These are phyloP conservation scores for Saccharomycopsis crataegensis DNA, from an alignment of 1,139 yeast species.

Conservation along the genomic window DNA sequence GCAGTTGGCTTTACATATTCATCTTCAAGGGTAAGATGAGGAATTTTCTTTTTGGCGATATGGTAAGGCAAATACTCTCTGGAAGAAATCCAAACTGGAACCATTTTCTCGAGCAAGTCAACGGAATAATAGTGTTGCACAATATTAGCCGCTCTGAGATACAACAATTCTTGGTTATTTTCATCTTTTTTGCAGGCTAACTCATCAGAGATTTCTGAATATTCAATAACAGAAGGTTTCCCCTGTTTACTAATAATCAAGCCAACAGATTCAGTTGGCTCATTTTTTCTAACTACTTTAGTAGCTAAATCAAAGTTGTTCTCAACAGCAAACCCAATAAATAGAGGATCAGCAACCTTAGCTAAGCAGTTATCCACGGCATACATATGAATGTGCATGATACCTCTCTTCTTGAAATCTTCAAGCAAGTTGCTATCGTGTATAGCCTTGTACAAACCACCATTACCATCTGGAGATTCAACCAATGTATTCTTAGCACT, in stretches of 20 bases:
- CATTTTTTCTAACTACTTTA: slow-evolving; percentile 90
- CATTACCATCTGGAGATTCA: slow-evolving; percentile 96
- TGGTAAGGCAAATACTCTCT: slow-evolving; percentile 78
- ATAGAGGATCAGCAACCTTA: slow-evolving; percentile 89
- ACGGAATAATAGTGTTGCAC: slow-evolving; percentile 95
- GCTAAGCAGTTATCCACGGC: slow-evolving; percentile 94
- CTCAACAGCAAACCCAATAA: slow-evolving; percentile 77
- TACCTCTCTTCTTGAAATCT: slow-evolving; percentile 62
- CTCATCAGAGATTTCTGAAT: slow-evolving; percentile 78
- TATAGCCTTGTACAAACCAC: slow-evolving; percentile 89
- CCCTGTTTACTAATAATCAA: slow-evolving; percentile 70
- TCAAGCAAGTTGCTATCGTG: slow-evolving; percentile 54
- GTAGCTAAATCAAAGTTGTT: slow-evolving; percentile 73
- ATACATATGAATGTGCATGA: slow-evolving; percentile 90
- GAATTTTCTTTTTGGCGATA: slow-evolving; percentile 86
- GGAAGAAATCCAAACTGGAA: slow-evolving; percentile 66
- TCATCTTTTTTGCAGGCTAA: slow-evolving; percentile 59
- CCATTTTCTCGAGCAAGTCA: slow-evolving; percentile 48
- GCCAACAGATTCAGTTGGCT: slow-evolving; percentile 85
- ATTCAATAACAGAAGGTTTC: slow-evolving; percentile 88
- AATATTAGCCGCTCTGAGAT: slow-evolving; percentile 89
- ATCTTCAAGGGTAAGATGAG: slow-evolving; percentile 45
- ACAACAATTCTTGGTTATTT: slow-evolving; percentile 45
- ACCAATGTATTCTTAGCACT: slow-evolving; percentile 50
- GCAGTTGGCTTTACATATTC: slow-evolving; percentile 50